These are phyloP conservation scores for Xanthoconium separans DNA, from an alignment of 1,284 basidiomycete genomes.

Conservation along the genomic window DNA sequence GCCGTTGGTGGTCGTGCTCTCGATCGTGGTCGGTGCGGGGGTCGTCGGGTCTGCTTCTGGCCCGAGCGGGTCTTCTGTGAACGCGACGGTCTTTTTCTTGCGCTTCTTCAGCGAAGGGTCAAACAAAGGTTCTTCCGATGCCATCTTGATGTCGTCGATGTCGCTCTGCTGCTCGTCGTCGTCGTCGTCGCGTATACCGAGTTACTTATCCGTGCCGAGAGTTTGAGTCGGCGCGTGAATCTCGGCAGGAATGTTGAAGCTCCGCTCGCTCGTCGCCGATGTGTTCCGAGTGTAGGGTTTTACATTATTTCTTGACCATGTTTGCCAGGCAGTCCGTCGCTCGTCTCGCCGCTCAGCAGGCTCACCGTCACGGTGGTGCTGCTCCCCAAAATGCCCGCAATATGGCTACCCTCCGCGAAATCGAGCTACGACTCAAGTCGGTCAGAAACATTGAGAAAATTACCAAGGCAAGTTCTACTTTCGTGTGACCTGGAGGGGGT, in stretches of 20 bases:
- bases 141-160: conserved; percentile 36
- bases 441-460: conserved; percentile 99
- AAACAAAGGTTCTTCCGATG: conserved; percentile 75
- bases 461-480: conserved; percentile 75
- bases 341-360: conserved; percentile 57
- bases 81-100: conserved; percentile 84
- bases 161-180: conserved; percentile 17
- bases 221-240: conserved; percentile 25
- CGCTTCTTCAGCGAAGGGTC: conserved; percentile 82
- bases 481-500: background rate
- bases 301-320: conserved; percentile 34
- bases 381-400: conserved; percentile 72
- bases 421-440: conserved; percentile 96
- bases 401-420: conserved; percentile 97
- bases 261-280: conserved; percentile 35
- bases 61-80: conserved; percentile 80
- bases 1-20: conserved; percentile 63
- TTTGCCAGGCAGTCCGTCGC: conserved; percentile 70
- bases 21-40: conserved; percentile 68
- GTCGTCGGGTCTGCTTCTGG: conserved; percentile 79
- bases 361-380: conserved; percentile 54
- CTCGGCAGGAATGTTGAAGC: conserved; percentile 17
- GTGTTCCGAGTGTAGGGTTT: conserved; percentile 35
- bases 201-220: conserved; percentile 23
- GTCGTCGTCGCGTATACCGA: background rate